Conservation (phyloP, 352 stramenopile genomes). For the Thraustochytrium aureum region DNA sequence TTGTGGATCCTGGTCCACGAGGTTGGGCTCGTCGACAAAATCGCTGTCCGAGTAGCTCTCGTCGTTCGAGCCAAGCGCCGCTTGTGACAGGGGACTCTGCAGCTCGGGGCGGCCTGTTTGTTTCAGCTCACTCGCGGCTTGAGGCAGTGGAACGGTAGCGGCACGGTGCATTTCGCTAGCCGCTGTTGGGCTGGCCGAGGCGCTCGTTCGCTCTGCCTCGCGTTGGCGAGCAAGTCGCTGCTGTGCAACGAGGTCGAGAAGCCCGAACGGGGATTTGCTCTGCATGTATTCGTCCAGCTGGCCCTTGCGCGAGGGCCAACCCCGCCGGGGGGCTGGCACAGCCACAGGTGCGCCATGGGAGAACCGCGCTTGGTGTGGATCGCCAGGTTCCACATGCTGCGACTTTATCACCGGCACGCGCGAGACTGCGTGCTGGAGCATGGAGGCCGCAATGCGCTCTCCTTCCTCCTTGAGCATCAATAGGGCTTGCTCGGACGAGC, state of each 20-base stretch:
- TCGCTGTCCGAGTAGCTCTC: not conserved
- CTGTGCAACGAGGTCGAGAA: not conserved
- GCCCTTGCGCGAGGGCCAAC: not conserved
- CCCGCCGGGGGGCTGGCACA: not conserved
- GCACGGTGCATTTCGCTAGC: no score
- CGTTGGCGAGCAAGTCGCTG: no score
- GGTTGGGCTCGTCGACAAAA: not conserved
- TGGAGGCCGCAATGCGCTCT: not conserved
- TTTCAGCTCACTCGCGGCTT: not conserved
- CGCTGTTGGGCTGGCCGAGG: not conserved
- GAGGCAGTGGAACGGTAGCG: no score
- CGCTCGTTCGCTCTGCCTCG: not conserved
- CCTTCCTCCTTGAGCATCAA: slow-evolving; percentile 16
- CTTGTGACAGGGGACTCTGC: not conserved
- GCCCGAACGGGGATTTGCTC: not conserved
- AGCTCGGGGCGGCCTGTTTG: not conserved
- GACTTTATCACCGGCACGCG: not conserved
- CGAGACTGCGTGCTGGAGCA: slow-evolving; percentile 9
- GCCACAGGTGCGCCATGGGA: not conserved
- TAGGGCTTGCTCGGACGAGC: no score
- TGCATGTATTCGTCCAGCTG: not conserved
- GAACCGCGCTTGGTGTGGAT: no score
- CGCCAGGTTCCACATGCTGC: no score
- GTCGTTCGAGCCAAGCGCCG: not conserved
- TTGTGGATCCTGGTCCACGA: no score